Evolutionary conservation across 176 grass and related monocot genomes (phyloP), one percentile per base, ranked within the genome.

Genomic region (Oryza meyeriana): DNA sequence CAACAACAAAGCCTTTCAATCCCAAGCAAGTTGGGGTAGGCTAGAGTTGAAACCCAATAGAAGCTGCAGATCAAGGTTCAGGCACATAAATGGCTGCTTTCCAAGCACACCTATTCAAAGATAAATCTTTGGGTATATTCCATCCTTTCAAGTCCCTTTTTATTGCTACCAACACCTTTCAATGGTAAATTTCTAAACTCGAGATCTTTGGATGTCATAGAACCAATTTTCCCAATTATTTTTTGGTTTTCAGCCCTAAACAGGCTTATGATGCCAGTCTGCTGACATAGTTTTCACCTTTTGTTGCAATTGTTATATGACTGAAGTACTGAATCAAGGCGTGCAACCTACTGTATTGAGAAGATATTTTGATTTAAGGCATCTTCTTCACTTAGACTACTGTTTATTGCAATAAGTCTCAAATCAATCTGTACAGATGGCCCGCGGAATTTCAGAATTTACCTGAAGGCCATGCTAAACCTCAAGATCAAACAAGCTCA

Each of bases 181-280:
- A n/a, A n/a, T n/a, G n/a, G n/a, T n/a, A n/a, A n/a, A n/a, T n/a
- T n/a, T n/a, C n/a, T n/a, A n/a, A n/a, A n/a, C n/a, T n/a, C n/a
- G n/a, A n/a, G n/a, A n/a, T n/a, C n/a, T n/a, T n/a, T n/a, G n/a
- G n/a, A n/a, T n/a, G n/a, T n/a, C n/a, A n/a, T n/a, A n/a, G n/a
- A n/a, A n/a, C n/a, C n/a, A n/a, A n/a, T n/a, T n/a, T n/a, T n/a
- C n/a, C n/a, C n/a, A n/a, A n/a, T n/a, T n/a, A n/a, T n/a, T n/a
- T 9, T 71, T 25, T 83, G 4, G 75, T 83, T 4, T 78, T 31
- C 26, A 78, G 18, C 47, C 55, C 62, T 52, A n/a, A 61, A 61
- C 41, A 17, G 14, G 67, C 20, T 69, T 61, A 77, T 48, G 20
- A 34, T 45, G 38, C 34, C 18, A 42, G 17, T 22, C 64, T 77